A percentile compares a stretch with the other conserved stretches of the same genome.
phyloP scores from a whole-genome alignment of 2,329 filamentous ascomycete species.

The Cercospora janseana region DNA sequence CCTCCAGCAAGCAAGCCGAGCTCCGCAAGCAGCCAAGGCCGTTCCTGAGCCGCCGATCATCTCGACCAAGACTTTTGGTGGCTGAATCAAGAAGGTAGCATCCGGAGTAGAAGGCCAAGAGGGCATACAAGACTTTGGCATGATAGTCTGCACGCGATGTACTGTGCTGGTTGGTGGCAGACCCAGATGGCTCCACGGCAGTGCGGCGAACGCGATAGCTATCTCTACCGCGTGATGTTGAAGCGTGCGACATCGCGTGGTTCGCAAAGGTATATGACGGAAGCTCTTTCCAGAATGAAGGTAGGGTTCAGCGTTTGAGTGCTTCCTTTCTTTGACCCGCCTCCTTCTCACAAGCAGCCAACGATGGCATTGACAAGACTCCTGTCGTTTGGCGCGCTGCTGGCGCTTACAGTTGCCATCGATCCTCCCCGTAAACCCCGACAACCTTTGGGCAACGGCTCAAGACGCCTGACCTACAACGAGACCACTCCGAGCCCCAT shows the following conservation, averaged over 20 bases:
- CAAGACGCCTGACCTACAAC: constrained; percentile 22
- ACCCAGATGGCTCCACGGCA: constrained; percentile 1
- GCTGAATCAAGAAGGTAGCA: constrained; percentile 18
- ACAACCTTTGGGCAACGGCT: constrained; percentile 22
- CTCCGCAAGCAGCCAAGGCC: constrained; percentile 8
- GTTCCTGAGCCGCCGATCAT: not conserved
- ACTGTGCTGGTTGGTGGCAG: constrained; percentile 11
- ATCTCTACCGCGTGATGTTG: constrained; percentile 3
- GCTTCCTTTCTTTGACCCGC: not conserved
- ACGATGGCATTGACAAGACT: constrained; percentile 16
- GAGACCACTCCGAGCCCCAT: constrained; percentile 22
- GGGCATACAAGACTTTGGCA: constrained; percentile 1
- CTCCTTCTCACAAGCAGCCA: not conserved
- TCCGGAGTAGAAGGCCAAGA: constrained; percentile 15
- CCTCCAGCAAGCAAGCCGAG: constrained; percentile 11
- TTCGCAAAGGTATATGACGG: constrained; percentile 6
- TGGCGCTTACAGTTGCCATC: constrained; percentile 21
- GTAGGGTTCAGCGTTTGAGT: not conserved
- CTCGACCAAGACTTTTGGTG: constrained; percentile 14
- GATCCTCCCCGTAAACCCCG: constrained; percentile 20
- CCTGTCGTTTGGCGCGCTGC: constrained; percentile 11
- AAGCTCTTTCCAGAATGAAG: not conserved
- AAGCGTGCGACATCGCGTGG: not conserved
- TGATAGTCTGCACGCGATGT: not conserved
- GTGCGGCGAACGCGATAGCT: not conserved